phyloP scores from a whole-genome alignment of 257 asterid genomes.

The Lycium ferocissimum region DNA sequence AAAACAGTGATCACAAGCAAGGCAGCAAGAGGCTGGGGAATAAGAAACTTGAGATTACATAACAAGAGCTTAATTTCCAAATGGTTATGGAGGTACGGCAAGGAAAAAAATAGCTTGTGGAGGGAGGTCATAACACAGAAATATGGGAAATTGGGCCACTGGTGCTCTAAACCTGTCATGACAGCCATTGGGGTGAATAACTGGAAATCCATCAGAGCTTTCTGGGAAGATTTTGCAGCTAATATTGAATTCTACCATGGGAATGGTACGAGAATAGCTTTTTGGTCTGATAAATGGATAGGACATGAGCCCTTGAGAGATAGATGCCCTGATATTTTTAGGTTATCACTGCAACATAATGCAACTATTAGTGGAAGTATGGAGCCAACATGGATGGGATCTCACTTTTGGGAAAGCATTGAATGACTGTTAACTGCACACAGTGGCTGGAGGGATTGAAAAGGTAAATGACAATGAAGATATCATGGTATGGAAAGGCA shows the following conservation, averaged over 20 bases:
- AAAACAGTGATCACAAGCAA: neutral
- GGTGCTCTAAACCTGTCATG: neutral
- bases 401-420: neutral
- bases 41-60: neutral
- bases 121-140: neutral
- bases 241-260: neutral
- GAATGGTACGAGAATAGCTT: neutral
- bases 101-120: neutral
- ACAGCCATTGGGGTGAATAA: neutral
- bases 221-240: neutral
- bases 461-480: neutral
- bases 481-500: neutral
- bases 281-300: neutral
- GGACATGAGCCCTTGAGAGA: neutral
- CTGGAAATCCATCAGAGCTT: slow-evolving; percentile 6
- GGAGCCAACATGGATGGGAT: neutral
- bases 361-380: neutral
- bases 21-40: neutral
- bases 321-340: neutral
- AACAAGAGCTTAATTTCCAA: neutral
- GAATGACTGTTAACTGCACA: neutral
- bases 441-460: neutral
- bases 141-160: neutral
- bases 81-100: neutral
- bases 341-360: neutral